Base-by-base conservation (phyloP, 257 asterid genomes). In the Datura wrightii region DNA sequence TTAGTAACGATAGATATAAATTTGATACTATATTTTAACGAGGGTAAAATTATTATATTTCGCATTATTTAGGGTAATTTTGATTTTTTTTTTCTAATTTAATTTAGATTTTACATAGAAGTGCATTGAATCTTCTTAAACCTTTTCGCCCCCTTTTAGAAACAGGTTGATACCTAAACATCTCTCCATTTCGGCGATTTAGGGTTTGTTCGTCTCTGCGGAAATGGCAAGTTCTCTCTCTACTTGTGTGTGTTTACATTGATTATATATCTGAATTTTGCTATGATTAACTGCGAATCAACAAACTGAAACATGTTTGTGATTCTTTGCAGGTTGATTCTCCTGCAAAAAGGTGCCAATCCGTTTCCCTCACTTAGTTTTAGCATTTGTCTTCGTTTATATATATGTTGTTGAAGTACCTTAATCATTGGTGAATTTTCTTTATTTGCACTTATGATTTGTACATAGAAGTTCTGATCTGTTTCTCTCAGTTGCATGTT, bases 251-350 rank as follows among this genome's bases (percentile, higher is more conserved):
- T 8, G 79, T 70, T 41, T 72, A 1, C 41, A 5, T 72, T 11
- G 1, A 72, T 72, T 6, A 48, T 24, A 74, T 24, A 10, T 76
- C 44, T 76, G 44, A 76, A 11, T 44, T 72, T 72, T 72, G 2
- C 39, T 19, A 48, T 24, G 31, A 24, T 24, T 24, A 24, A 24
- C 31, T 24, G 31, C 31, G 31, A 24, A 24, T 24, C 31, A 24
- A 24, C 31, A 24, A 24, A 24, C 31, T 24, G 31, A 24, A 24
- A 24, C 31, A 24, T 24, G 60, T 8, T 24, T 76, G 10, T 76
- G 24, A 48, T 76, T 50, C 5, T 76, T 53, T 76, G 60, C 60
- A 76, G 81, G 81, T 44, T 50, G 81, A 76, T 48, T 76, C 81
- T 31, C 81, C 24, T 24, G 60, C 15, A 19, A 76, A 76, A 76